Evolutionary conservation across 176 grass and related monocot species (phyloP).

Genomic region (Oryza glaberrima): DNA sequence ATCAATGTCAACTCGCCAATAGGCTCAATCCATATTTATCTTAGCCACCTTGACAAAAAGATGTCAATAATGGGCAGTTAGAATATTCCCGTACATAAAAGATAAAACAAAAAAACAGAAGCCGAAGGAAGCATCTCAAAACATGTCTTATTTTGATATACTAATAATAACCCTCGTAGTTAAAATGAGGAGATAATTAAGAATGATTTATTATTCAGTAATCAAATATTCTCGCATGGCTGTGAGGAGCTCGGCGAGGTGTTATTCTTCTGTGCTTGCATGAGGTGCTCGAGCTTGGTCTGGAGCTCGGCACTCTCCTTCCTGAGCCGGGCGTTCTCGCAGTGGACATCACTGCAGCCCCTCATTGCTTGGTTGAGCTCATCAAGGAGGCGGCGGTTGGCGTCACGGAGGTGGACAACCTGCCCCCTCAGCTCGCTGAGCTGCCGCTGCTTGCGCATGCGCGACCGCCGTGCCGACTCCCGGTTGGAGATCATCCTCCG

Average conservation of each 20-base stretch:
- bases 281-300: conserved; percentile 58
- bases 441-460: conserved; percentile 94
- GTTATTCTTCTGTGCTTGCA: conserved; percentile 35
- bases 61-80: conserved; percentile 33
- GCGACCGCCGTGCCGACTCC: conserved; percentile 86
- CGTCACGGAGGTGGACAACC: conserved; percentile 60
- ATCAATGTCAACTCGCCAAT: conserved; percentile 35
- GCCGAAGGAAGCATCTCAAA: conserved; percentile 14
- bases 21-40: conserved; percentile 40
- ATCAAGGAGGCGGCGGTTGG: conserved; percentile 74
- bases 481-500: conserved; percentile 95
- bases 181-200: conserved; percentile 39
- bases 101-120: background rate
- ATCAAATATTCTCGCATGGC: conserved; percentile 25
- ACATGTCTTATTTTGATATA: conserved; percentile 52
- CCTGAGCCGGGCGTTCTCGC: conserved; percentile 61
- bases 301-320: conserved; percentile 57
- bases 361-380: conserved; percentile 71
- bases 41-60: conserved; percentile 42
- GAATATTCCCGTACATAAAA: conserved; percentile 16
- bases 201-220: conserved; percentile 37
- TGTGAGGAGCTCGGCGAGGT: conserved; percentile 24
- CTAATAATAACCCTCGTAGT: conserved; percentile 33
- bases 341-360: conserved; percentile 40
- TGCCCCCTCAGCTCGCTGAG: conserved; percentile 70